These are phyloP conservation scores for Mercurialis annua DNA, from an alignment of 345 rosid genomes.

Conservation along the genomic window DNA sequence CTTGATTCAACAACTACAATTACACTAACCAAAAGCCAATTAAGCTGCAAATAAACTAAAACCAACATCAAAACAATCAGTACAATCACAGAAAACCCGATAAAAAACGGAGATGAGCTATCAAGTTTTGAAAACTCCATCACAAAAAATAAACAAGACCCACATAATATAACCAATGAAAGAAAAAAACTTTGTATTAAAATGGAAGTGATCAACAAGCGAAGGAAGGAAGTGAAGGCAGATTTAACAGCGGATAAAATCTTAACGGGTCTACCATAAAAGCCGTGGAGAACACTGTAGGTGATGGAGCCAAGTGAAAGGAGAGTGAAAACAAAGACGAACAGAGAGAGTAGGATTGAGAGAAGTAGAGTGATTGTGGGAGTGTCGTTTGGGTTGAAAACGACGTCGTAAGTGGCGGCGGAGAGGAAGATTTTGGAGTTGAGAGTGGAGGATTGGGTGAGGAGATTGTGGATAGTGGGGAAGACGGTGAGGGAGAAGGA, in stretches of 20 bases:
- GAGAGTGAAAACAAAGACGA: constrained; percentile 34
- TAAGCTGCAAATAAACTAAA: constrained; percentile 35
- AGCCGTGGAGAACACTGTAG: constrained; percentile 61
- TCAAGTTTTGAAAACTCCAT: constrained; percentile 17
- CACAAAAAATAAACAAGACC: constrained; percentile 22
- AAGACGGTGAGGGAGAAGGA: constrained; percentile 51
- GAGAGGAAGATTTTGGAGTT: constrained; percentile 28
- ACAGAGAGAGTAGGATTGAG: constrained; percentile 28
- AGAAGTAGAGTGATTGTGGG: constrained; percentile 16
- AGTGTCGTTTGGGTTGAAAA: background rate
- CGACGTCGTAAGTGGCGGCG: constrained; percentile 10
- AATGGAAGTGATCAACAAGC: constrained; percentile 40
- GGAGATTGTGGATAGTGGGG: constrained; percentile 48
- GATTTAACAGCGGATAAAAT: constrained; percentile 54
- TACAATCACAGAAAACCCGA: constrained; percentile 13
- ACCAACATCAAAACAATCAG: constrained; percentile 14
- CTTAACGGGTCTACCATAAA: constrained; percentile 82
- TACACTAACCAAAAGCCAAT: constrained; percentile 48
- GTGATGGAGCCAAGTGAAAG: constrained; percentile 59
- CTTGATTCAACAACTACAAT: constrained; percentile 61
- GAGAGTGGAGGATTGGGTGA: constrained; percentile 31
- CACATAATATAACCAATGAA: constrained; percentile 27
- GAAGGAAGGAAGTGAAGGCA: constrained; percentile 49
- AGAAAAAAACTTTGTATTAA: constrained; percentile 23
- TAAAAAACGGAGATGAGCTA: constrained; percentile 36